Percentiles rank a stretch among this genome's conserved stretches.
Evolutionary conservation across 164 flowering plant species (phyloP).

Genomic region (Vitis amurensis): DNA sequence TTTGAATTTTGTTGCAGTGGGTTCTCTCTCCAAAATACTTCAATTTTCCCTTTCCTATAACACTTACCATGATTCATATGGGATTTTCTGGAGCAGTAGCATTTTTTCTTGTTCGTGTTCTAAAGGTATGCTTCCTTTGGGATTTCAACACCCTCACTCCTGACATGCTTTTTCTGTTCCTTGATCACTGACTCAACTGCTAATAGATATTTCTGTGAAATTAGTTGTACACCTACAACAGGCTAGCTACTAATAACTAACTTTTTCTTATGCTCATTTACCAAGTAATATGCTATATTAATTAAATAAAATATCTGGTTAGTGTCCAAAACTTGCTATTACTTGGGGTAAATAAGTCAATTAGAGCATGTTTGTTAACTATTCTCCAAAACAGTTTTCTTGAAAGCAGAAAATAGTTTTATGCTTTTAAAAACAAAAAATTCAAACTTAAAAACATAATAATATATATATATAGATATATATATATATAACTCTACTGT

Average conservation of each 20-base stretch:
- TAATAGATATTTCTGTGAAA: neutral
- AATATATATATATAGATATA: no score
- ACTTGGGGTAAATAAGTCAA: no score
- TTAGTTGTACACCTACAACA: neutral
- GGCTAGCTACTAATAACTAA: neutral
- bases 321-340: no score
- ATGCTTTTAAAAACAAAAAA: no score
- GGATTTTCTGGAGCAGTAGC: conserved; percentile 91
- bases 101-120: conserved; percentile 83
- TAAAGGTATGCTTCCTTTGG: conserved; percentile 61
- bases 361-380: no score
- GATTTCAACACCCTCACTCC: neutral
- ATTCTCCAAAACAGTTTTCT: no score
- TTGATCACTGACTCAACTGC: neutral
- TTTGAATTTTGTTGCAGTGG: conserved; percentile 69
- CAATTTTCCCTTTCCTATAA: conserved; percentile 91
- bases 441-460: no score
- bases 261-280: neutral
- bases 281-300: neutral
- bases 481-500: no score
- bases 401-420: no score
- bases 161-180: neutral
- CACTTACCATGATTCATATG: conserved; percentile 99
- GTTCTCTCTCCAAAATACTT: conserved; percentile 98
- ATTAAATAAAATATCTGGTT: neutral